A percentile compares a stretch with the other conserved stretches of the same genome.
phyloP scores from a whole-genome alignment of 2,329 filamentous ascomycete species.

The Penicillium sp. region DNA sequence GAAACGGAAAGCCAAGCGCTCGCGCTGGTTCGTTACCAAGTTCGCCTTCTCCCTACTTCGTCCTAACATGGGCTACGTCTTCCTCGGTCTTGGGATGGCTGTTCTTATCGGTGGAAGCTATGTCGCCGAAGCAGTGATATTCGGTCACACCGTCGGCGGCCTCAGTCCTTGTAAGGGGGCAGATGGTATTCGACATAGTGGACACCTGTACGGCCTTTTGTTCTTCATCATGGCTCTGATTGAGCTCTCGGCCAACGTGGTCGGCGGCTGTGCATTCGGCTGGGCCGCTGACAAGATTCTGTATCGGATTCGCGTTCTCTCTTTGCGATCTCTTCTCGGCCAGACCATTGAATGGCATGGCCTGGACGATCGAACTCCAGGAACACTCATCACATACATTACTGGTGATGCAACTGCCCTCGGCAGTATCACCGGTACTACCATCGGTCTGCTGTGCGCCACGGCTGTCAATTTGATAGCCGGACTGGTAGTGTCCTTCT shows the following conservation, averaged over 20 bases:
- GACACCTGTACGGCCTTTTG: slow-evolving; percentile 52
- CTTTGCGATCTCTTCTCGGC: slow-evolving; percentile 57
- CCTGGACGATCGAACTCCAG: slow-evolving; percentile 56
- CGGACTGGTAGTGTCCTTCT: slow-evolving; percentile 62
- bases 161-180: slow-evolving; percentile 51
- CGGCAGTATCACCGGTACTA: slow-evolving; percentile 63
- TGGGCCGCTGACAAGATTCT: slow-evolving; percentile 58
- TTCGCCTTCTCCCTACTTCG: slow-evolving; percentile 38
- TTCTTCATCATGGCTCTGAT: slow-evolving; percentile 56
- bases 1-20: slow-evolving; percentile 12
- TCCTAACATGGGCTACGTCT: slow-evolving; percentile 42
- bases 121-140: slow-evolving; percentile 53
- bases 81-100: slow-evolving; percentile 50
- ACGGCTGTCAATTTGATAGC: slow-evolving; percentile 64
- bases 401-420: slow-evolving; percentile 64
- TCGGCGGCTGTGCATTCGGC: slow-evolving; percentile 55
- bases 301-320: slow-evolving; percentile 57
- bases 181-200: slow-evolving; percentile 45
- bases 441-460: slow-evolving; percentile 63
- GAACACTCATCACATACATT: slow-evolving; percentile 59
- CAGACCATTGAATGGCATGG: slow-evolving; percentile 67
- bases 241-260: slow-evolving; percentile 55
- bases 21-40: slow-evolving; percentile 24
- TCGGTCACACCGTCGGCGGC: slow-evolving; percentile 55
- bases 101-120: slow-evolving; percentile 53